phyloP scores from a whole-genome alignment of 352 stramenopile species.

The Globisporangium barbulae region DNA sequence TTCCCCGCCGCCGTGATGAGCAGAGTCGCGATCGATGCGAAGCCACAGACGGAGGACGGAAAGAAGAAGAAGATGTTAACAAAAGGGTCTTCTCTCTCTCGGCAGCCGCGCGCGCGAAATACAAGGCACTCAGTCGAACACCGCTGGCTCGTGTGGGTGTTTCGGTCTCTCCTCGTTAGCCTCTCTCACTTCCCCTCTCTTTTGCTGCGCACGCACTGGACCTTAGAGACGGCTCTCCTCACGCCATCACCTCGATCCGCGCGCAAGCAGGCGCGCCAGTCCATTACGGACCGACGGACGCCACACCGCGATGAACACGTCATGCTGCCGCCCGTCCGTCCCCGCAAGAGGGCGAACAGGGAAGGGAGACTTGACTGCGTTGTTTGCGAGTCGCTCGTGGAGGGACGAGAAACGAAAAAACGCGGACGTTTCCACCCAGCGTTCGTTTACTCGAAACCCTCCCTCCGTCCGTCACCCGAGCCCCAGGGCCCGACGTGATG shows the following conservation, averaged over 20 bases:
- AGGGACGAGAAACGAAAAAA: neutral
- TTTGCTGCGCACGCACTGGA: neutral
- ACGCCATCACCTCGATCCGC: constrained; percentile 9
- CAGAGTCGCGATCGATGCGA: constrained; percentile 17
- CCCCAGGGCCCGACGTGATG: neutral
- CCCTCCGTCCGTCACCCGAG: neutral
- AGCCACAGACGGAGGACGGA: constrained; percentile 47
- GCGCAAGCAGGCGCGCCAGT: neutral
- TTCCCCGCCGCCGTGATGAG: constrained; percentile 13
- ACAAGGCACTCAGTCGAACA: constrained; percentile 11
- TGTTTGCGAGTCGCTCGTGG: constrained; percentile 2
- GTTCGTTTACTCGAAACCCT: neutral
- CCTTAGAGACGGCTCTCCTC: constrained; percentile 1
- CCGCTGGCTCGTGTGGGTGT: constrained; percentile 11
- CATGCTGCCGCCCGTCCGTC: neutral
- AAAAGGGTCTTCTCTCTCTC: constrained; percentile 31
- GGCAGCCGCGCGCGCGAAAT: constrained; percentile 20
- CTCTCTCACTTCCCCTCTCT: constrained; percentile 7
- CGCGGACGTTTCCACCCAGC: neutral
- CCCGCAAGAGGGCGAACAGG: neutral
- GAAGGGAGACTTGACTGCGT: constrained; percentile 4
- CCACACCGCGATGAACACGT: constrained; percentile 3
- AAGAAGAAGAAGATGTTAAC: constrained; percentile 89
- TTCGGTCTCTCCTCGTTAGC: constrained; percentile 12
- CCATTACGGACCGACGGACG: constrained; percentile 1